Conservation (phyloP, 768 basidiomycete genomes). For the Megacollybia marginata region DNA sequence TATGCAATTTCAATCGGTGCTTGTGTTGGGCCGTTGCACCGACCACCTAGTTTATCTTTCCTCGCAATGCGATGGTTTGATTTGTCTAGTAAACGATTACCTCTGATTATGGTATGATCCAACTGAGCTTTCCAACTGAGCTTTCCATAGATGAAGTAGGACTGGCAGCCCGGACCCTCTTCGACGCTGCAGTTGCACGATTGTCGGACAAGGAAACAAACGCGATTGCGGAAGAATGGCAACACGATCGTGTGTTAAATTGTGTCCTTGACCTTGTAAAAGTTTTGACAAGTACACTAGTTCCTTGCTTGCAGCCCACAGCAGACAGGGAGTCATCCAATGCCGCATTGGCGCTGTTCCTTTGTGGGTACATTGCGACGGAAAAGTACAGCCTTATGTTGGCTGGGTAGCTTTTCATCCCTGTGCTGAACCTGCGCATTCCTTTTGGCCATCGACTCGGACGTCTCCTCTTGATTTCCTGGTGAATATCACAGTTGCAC, state of each 20-base stretch:
- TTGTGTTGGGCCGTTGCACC: too few relatives aligned
- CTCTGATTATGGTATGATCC: neutral
- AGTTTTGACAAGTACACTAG: constrained; percentile 23
- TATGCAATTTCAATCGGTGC: too few relatives aligned
- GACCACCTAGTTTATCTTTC: too few relatives aligned
- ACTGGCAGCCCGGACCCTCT: constrained; percentile 67
- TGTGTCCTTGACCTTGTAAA: neutral
- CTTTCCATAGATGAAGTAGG: constrained; percentile 56
- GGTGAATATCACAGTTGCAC: too few relatives aligned
- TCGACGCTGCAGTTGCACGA: constrained; percentile 65
- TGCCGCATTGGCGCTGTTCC: constrained; percentile 66
- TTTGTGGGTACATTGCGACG: constrained; percentile 78
- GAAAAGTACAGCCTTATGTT: constrained; percentile 75
- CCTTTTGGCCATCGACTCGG: too few relatives aligned
- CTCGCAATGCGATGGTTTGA: constrained; percentile 76
- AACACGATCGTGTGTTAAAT: constrained; percentile 45
- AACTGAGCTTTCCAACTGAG: too few relatives aligned
- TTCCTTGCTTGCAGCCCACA: constrained; percentile 55
- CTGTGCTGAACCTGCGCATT: too few relatives aligned
- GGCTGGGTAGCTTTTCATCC: constrained; percentile 42
- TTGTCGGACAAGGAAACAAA: constrained; percentile 64
- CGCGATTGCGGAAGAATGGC: constrained; percentile 52
- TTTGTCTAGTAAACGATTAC: constrained; percentile 46
- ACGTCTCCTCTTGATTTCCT: too few relatives aligned
- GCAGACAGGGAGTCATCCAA: constrained; percentile 49